Percentiles rank a stretch among this genome's conserved stretches.
phyloP scores from a whole-genome alignment of 1,284 basidiomycete species.

The Ganoderma leucocontextum region DNA sequence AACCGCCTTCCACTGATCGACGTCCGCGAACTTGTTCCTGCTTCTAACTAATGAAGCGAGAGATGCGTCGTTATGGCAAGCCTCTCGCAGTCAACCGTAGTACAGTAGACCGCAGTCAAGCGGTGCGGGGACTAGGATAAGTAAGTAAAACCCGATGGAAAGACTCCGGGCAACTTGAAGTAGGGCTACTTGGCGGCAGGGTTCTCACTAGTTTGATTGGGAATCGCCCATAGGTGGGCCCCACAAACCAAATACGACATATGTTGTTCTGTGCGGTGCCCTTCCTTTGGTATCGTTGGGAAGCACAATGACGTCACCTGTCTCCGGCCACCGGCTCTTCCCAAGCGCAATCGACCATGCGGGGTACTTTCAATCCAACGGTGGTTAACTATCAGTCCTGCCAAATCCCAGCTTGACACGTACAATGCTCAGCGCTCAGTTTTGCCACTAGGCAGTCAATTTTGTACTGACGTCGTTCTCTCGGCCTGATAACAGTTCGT shows the following conservation, averaged over 20 bases:
- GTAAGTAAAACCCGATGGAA: too few species aligned
- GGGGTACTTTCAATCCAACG: neutral
- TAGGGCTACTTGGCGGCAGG: too few species aligned
- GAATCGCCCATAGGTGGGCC: too few species aligned
- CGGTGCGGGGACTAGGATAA: neutral
- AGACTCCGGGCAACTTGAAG: too few species aligned
- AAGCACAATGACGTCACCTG: neutral
- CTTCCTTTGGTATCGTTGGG: neutral
- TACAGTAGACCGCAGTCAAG: neutral
- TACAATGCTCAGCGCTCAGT: neutral
- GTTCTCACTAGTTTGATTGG: too few species aligned
- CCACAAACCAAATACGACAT: too few species aligned
- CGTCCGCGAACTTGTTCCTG: neutral
- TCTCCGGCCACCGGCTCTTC: neutral
- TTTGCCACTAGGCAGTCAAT: neutral
- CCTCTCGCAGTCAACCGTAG: neutral
- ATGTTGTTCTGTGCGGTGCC: too few species aligned
- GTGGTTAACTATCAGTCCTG: neutral
- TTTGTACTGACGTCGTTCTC: neutral
- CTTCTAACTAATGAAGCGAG: neutral
- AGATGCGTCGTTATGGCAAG: neutral
- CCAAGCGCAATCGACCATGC: constrained; percentile 3
- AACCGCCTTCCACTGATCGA: constrained; percentile 2
- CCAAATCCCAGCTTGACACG: neutral
- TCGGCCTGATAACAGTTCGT: neutral